Evolutionary conservation across 2,329 filamentous ascomycete species (phyloP), one percentile per base, ranked within the genome.

Genomic region (Calonectria naviculata): DNA sequence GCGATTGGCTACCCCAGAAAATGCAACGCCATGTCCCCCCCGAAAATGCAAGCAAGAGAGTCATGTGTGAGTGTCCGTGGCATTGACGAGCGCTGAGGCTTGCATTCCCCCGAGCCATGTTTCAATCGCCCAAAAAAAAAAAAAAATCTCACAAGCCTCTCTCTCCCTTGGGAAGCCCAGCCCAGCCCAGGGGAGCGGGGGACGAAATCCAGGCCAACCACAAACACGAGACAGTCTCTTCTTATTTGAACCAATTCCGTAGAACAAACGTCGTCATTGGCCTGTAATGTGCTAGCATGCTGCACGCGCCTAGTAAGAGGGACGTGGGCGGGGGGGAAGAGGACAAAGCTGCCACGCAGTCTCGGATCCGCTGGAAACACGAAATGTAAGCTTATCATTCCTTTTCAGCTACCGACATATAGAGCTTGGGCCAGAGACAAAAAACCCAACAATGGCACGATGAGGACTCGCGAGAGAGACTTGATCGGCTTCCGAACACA

Each of bases 1-100:
- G 67, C 38, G 62, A 78, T 78, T 78, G 76, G 76, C 74, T 36
- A 52, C 38, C 49, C 34, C 24, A 41, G 36, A 58, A 36, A 65
- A 60, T 34, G 67, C 47, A 29, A 47, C 68, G 47, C 46, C 44
- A 49, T 34, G 36, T 28, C 42, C 56, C 36, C 52, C 47, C 15
- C 44, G 44, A 26, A 34, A 47, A 54, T 34, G 34, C 52, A 61
- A 68, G 64, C 24, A 60, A 38, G 12, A 38, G 31, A 58, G 44
- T 58, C 67, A 69, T 72, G 61, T 72, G 71, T 44, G 21, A 54
- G 54, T 63, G 8, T 52, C 52, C 46, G 63, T 72, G 70, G 64
- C 41, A 36, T 67, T 61, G 15, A 31, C 31, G 52, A 9, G 31
- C 21, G 6, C 29, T 34, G 21, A 15, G 31, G 29, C 36, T 36